Percentiles rank a stretch among this genome's conserved stretches.
Conservation (phyloP, 2,329 filamentous ascomycete species). For the Claviceps humidiphila region DNA sequence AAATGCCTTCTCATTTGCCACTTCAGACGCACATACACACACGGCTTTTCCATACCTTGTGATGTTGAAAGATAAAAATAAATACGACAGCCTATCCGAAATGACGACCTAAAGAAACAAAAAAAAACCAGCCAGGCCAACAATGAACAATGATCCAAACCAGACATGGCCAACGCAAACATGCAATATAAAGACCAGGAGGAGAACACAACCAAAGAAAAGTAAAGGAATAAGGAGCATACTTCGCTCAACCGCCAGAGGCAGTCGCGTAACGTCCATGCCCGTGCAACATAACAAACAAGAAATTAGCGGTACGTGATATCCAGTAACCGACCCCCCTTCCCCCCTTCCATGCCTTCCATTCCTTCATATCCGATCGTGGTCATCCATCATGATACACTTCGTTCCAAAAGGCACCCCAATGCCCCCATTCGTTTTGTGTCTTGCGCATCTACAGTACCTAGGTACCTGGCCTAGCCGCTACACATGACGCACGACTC, state of each 20-base stretch:
- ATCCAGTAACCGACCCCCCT: not conserved
- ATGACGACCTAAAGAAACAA: not conserved
- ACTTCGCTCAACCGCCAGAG: not conserved
- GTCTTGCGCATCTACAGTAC: constrained; percentile 6
- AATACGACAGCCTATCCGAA: not conserved
- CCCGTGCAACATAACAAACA: constrained; percentile 4
- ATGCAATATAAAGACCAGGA: too few species aligned
- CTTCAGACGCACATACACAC: not conserved
- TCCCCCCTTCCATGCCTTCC: constrained; percentile 6
- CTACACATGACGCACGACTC: constrained; percentile 96
- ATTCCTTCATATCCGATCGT: constrained; percentile 17
- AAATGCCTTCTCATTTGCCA: not conserved
- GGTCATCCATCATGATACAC: constrained; percentile 18
- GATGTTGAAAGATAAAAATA: not conserved
- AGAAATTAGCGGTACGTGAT: constrained; percentile 8
- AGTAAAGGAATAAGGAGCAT: not conserved
- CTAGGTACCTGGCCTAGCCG: constrained; percentile 43
- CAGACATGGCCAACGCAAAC: not conserved
- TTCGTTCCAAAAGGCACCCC: not conserved
- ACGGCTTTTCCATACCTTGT: not conserved
- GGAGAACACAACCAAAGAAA: too few species aligned
- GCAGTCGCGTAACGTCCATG: not conserved
- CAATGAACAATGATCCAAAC: not conserved
- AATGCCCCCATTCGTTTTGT: not conserved
- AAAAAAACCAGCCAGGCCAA: not conserved